These are phyloP conservation scores for Scleromitrula shiraiana DNA, from an alignment of 2,329 filamentous ascomycete species.

Conservation along the genomic window DNA sequence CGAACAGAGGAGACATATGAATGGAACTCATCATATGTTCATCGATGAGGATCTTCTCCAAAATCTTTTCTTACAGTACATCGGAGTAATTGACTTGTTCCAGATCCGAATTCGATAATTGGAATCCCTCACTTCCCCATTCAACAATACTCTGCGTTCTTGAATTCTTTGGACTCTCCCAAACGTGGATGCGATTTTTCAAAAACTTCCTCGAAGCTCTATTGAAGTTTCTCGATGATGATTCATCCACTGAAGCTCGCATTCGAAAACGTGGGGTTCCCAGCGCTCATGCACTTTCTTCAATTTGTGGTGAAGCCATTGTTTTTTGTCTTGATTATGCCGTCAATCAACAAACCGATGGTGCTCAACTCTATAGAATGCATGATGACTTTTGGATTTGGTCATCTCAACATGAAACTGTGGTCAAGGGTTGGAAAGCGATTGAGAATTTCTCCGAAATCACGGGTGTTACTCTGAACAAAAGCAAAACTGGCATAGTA, in stretches of 20 bases:
- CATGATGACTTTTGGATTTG: slow-evolving; percentile 64
- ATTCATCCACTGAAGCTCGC: slow-evolving; percentile 34
- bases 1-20: slow-evolving; percentile 46
- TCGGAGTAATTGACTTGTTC: slow-evolving; percentile 48
- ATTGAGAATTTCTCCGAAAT: slow-evolving; percentile 46
- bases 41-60: slow-evolving; percentile 53
- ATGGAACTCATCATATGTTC: slow-evolving; percentile 51
- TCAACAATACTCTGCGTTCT: slow-evolving; percentile 48
- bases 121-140: slow-evolving; percentile 52
- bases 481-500: slow-evolving; percentile 48
- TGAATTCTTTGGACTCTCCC: slow-evolving; percentile 50
- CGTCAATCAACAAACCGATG: slow-evolving; percentile 49
- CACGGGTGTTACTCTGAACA: slow-evolving; percentile 51
- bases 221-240: slow-evolving; percentile 48
- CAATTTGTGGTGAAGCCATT: slow-evolving; percentile 50
- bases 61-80: slow-evolving; percentile 45
- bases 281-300: slow-evolving; percentile 49
- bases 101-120: slow-evolving; percentile 50
- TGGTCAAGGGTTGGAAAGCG: slow-evolving; percentile 50
- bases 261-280: slow-evolving; percentile 50
- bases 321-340: slow-evolving; percentile 60
- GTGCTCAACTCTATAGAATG: slow-evolving; percentile 49
- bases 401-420: slow-evolving; percentile 42
- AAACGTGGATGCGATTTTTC: slow-evolving; percentile 52
- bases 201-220: slow-evolving; percentile 50